Conservation (phyloP, 345 rosid species). For the Erucastrum elatum region DNA sequence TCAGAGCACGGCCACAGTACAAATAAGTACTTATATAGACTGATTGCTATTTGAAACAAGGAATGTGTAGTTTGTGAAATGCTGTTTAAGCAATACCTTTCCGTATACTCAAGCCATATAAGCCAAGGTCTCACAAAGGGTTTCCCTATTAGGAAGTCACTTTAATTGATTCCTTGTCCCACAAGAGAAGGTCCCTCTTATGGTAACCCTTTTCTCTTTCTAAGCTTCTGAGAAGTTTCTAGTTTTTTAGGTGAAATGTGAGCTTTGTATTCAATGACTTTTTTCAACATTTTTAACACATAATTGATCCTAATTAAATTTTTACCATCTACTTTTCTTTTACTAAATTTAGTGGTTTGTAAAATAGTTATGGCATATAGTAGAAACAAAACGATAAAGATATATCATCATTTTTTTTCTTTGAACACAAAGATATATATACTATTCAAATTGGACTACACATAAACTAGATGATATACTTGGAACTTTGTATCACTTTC, state of each 20-base stretch:
- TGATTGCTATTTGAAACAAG: neutral
- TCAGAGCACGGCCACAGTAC: neutral
- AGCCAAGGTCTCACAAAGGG: conserved; percentile 2
- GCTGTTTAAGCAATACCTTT: conserved; percentile 34
- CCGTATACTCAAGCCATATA: conserved; percentile 24
- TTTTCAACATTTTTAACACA: neutral
- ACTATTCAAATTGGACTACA: neutral
- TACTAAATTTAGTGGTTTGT: neutral
- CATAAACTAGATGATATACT: neutral
- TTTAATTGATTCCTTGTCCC: conserved; percentile 19
- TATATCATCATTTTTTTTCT: no score
- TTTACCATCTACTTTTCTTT: neutral
- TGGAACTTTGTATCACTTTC: neutral
- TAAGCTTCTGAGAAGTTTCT: neutral
- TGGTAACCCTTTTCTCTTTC: neutral
- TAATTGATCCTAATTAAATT: neutral
- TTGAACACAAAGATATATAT: no score
- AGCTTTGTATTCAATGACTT: neutral
- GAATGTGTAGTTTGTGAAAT: conserved; percentile 30
- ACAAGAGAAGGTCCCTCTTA: neutral
- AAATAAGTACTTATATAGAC: neutral
- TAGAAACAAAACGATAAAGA: neutral
- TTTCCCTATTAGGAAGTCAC: conserved; percentile 16
- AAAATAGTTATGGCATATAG: neutral
- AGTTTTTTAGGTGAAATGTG: neutral